Conservation (phyloP, 2,329 filamentous ascomycete species). For the Sclerotinia trifoliorum region DNA sequence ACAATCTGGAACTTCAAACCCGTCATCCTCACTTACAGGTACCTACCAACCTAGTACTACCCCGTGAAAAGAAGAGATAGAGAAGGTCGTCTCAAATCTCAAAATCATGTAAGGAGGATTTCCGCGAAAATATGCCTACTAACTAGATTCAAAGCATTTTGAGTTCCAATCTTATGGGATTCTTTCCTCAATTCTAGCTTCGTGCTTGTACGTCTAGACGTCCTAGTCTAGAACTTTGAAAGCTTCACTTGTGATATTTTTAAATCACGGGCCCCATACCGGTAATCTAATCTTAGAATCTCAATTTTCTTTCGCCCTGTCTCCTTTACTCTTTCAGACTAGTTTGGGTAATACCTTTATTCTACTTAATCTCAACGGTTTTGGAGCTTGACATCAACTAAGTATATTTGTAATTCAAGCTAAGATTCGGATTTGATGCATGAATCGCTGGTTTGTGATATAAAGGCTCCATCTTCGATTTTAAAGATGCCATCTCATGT, state of each 20-base stretch:
- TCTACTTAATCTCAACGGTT: background rate
- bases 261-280: background rate
- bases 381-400: background rate
- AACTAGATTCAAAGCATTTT: background rate
- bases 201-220: slow-evolving; percentile 1
- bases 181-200: no score
- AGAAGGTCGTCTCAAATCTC: background rate
- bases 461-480: background rate
- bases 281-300: slow-evolving; percentile 7
- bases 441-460: background rate
- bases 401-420: slow-evolving; percentile 1
- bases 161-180: background rate
- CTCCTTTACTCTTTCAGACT: background rate
- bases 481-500: background rate
- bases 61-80: background rate
- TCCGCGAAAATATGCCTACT: background rate
- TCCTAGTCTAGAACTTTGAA: slow-evolving; percentile 15
- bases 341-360: background rate
- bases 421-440: background rate
- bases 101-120: background rate
- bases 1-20: background rate
- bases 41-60: background rate
- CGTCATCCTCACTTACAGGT: background rate
- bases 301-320: slow-evolving; percentile 17
- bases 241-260: background rate